Base-by-base conservation (phyloP, 768 basidiomycete species). In the Mycena metata region DNA sequence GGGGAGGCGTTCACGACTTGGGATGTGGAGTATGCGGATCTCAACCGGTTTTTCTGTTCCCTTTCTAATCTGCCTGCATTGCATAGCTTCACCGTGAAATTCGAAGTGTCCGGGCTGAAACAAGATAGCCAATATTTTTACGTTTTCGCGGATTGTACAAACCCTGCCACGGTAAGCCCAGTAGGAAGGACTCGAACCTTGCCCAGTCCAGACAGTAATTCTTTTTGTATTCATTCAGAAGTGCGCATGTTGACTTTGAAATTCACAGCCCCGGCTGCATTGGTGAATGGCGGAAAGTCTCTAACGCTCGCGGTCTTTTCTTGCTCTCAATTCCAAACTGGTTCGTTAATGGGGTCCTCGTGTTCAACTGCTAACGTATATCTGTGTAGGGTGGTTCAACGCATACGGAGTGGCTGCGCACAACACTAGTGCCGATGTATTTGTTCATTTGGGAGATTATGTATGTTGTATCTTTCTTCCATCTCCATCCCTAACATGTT, bases 241-340 rank as follows among this genome's bases (percentile, higher is more conserved):
- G 1, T 42, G 0, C 8, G 8, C n/a, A 49, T 17, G 9, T 49
- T 46, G 16, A 41, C 61, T 39, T 63, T 23, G 21, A 21, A 49
- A 10, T 24, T n/a, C 24, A 87, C 30, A 30, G 86, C 86, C 12
- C 82, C 85, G 5, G 84, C 85, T 2, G 70, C 78, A 6, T 47
- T 74, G 51, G 83, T 90, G 39, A 85, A 88, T 75, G 82, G 84
- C n/a, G 87, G 88, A 7, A 84, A 84, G 47, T 84, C 84, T 12
- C 66, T 88, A 35, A 83, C 83, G 2, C 74, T 90, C n/a, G 88
- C 87, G 0, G 85, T 89, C 3, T 89, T 89, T 76, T 88, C 86
- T 9, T 89, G 88, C 73, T 87, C 87, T 5, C 85, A 85, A 61
- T 87, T 79, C 71, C 88, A 86, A 75, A 77, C 79, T 46, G 86